Conservation (phyloP, 345 rosid species). For the Gossypium arboreum region DNA sequence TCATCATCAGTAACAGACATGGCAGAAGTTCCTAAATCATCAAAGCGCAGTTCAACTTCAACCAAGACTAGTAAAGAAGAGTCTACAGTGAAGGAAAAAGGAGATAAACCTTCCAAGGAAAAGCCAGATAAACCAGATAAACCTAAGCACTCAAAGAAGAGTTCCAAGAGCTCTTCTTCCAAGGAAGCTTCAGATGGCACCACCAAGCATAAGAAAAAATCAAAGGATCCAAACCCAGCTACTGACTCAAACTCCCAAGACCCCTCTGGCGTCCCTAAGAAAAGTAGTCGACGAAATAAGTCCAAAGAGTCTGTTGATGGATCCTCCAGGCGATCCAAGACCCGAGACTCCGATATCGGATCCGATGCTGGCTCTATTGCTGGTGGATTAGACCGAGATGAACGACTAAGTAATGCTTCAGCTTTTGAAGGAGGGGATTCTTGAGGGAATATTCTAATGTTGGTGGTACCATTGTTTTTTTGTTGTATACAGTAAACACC, state of each 20-base stretch:
- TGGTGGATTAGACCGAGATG: slow-evolving; percentile 6
- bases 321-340: slow-evolving; percentile 28
- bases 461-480: background rate
- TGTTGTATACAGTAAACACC: background rate
- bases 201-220: slow-evolving; percentile 16
- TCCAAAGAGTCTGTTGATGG: slow-evolving; percentile 38
- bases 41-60: slow-evolving; percentile 37
- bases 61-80: slow-evolving; percentile 10
- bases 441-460: background rate
- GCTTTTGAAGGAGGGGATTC: slow-evolving; percentile 22
- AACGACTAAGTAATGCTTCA: slow-evolving; percentile 6
- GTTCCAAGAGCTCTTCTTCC: slow-evolving; percentile 31
- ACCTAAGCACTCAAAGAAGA: slow-evolving; percentile 40
- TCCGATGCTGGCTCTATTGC: slow-evolving; percentile 40
- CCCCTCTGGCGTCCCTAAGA: slow-evolving; percentile 36
- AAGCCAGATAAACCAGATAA: slow-evolving; percentile 48
- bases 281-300: slow-evolving; percentile 44
- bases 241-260: slow-evolving; percentile 12
- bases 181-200: slow-evolving; percentile 23
- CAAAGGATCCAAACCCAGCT: slow-evolving; percentile 23
- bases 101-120: slow-evolving; percentile 33
- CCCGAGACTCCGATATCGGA: slow-evolving; percentile 22
- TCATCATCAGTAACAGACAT: slow-evolving; percentile 3
- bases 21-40: slow-evolving; percentile 36
- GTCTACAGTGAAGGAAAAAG: slow-evolving; percentile 37